These are phyloP conservation scores for Curvularia sp. DNA, from an alignment of 2,329 filamentous ascomycete genomes.

Conservation along the genomic window DNA sequence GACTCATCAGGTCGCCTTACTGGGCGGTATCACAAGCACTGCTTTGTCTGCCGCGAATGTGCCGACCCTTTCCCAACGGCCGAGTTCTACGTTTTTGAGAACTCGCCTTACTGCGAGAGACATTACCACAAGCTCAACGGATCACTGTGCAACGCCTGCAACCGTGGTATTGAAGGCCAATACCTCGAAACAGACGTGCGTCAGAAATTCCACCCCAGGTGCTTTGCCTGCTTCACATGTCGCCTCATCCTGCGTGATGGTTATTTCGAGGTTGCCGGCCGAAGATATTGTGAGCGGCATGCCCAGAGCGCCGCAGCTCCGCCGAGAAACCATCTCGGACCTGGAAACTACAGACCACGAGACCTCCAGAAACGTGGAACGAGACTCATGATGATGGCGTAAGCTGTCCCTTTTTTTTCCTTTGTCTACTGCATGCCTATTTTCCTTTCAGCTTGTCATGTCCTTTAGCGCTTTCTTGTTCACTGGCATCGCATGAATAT, in stretches of 20 bases:
- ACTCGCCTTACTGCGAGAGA: conserved; percentile 86
- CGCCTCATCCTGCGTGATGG: conserved; percentile 76
- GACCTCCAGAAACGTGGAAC: conserved; percentile 59
- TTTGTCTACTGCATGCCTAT: not conserved
- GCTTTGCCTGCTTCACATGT: conserved; percentile 85
- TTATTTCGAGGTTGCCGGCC: conserved; percentile 87
- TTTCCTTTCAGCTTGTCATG: conserved; percentile 9
- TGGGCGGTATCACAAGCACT: conserved; percentile 92
- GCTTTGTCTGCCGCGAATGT: conserved; percentile 91
- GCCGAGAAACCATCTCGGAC: conserved; percentile 50
- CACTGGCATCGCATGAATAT: conserved; percentile 22
- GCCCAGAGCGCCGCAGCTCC: conserved; percentile 66
- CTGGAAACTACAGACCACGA: conserved; percentile 44
- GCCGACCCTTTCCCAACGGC: conserved; percentile 79
- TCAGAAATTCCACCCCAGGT: conserved; percentile 84
- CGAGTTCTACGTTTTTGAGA: conserved; percentile 89
- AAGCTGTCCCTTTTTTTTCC: conserved; percentile 19
- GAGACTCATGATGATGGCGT: conserved; percentile 60
- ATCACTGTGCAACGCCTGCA: conserved; percentile 81
- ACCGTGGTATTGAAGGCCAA: conserved; percentile 87
- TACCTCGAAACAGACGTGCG: conserved; percentile 83
- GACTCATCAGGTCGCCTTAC: conserved; percentile 91
- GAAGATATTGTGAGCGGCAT: conserved; percentile 85
- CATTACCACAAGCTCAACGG: conserved; percentile 94
- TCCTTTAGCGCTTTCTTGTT: conserved; percentile 22